Conservation (phyloP, 1,139 yeast genomes). For the Geotrichum candidum region DNA sequence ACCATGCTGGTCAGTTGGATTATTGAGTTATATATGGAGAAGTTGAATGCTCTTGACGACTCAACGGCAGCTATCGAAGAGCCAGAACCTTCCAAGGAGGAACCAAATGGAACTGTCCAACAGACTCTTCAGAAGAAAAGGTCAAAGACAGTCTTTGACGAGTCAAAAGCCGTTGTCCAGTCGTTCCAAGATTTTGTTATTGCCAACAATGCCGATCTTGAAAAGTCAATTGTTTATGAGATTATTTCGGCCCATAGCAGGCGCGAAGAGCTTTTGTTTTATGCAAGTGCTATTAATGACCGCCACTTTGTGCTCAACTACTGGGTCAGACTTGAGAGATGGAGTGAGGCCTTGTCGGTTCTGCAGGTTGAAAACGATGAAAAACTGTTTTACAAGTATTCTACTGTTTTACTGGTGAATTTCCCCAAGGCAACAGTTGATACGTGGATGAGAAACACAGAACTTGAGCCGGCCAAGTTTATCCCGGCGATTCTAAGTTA, state of each 20-base stretch:
- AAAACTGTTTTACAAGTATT: slow-evolving; percentile 53
- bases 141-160: slow-evolving; percentile 18
- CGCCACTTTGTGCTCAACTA: slow-evolving; percentile 61
- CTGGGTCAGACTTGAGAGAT: slow-evolving; percentile 62
- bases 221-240: slow-evolving; percentile 64
- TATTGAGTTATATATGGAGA: slow-evolving; percentile 57
- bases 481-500: slow-evolving; percentile 73
- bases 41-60: slow-evolving; percentile 46
- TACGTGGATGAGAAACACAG: slow-evolving; percentile 62
- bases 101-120: slow-evolving; percentile 27
- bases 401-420: slow-evolving; percentile 64
- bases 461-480: slow-evolving; percentile 53
- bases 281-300: slow-evolving; percentile 66
- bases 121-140: slow-evolving; percentile 9
- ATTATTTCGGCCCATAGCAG: slow-evolving; percentile 63
- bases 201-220: slow-evolving; percentile 46
- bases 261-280: slow-evolving; percentile 55
- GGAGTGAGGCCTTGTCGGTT: slow-evolving; percentile 66
- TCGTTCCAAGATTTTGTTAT: slow-evolving; percentile 50
- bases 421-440: slow-evolving; percentile 66
- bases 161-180: slow-evolving; percentile 23
- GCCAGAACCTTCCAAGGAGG: slow-evolving; percentile 20
- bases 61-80: slow-evolving; percentile 26
- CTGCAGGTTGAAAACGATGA: slow-evolving; percentile 48
- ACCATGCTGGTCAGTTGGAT: slow-evolving; percentile 77